Base-by-base conservation (phyloP, 164 flowering plant genomes). In the Stephania japonica region DNA sequence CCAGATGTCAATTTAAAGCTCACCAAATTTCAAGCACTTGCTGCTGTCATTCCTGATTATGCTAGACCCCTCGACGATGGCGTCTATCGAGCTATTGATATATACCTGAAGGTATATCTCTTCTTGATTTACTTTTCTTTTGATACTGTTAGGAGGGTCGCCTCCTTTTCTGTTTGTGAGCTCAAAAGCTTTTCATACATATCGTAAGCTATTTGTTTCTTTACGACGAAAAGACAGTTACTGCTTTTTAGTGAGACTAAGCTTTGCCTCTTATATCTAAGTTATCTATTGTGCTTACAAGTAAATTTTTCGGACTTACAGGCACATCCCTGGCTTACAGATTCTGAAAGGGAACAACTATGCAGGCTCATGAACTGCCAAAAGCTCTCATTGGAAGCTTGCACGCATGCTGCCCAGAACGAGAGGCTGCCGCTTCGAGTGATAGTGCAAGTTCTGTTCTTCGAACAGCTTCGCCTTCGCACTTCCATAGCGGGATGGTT, bases 361-460 rank as follows among this genome's bases (percentile, higher is more conserved):
- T 87, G 92, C 75, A 78, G 89, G 71, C 83, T 89, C 21, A 85
- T 89, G 89, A 87, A 85, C 75, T 84, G 89, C 72, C 93, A 89
- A 77, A 89, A 89, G 74, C 91, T 89, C 16, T 89, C 93, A 2
- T 47, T 87, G 69, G 93, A 89, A 63, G 93, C 88, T 12, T 85
- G 89, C 81, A 87, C 91, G 1, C 93, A 89, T 69, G 93, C 92
- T 7, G 90, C 92, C 0, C 90, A 89, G 78, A 89, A 89, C 24
- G 91, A 87, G 80, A 83, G 92, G 79, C 73, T 89, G 21, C 91
- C 93, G n/a, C 87, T 89, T 27, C 80, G 91, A 68, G 88, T 86
- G 38, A 81, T 88, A 1, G 89, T 88, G 21, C 90, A 87, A 78
- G 92, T 88, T 65, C 83, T 88, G 64, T 88, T 88, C 81, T 88